Conservation (phyloP, 2,329 filamentous ascomycete species). For the Colletotrichum spinosum region DNA sequence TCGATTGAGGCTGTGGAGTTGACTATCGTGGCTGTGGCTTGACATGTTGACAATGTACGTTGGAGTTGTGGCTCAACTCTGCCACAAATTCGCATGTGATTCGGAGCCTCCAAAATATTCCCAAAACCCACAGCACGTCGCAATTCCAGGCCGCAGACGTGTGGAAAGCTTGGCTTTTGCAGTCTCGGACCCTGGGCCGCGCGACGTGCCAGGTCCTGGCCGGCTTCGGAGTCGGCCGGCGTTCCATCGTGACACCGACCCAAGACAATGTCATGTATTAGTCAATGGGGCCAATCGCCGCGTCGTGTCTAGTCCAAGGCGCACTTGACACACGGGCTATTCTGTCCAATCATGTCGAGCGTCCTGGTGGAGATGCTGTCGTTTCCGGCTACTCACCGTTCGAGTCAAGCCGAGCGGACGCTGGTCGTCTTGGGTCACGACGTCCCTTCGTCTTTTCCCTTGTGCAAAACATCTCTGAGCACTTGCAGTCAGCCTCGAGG, state of each 20-base stretch:
- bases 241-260: background rate
- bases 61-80: background rate
- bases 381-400: background rate
- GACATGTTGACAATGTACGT: background rate
- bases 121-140: background rate
- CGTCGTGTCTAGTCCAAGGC: conserved; percentile 29
- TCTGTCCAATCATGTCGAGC: conserved; percentile 10
- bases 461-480: conserved; percentile 6
- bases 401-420: background rate
- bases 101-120: background rate
- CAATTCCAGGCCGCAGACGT: too few species aligned
- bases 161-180: too few species aligned
- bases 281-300: background rate
- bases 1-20: too few species aligned
- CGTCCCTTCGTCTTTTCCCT: background rate
- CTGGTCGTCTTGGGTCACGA: too few species aligned
- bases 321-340: conserved; percentile 22
- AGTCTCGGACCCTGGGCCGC: background rate
- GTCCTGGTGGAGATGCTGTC: conserved; percentile 2
- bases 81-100: too few species aligned
- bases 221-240: conserved; percentile 15
- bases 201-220: background rate
- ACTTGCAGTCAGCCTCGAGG: too few species aligned
- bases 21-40: background rate
- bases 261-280: conserved; percentile 2